These are phyloP conservation scores for Russula compacta DNA, from an alignment of 768 basidiomycete species.

Conservation along the genomic window DNA sequence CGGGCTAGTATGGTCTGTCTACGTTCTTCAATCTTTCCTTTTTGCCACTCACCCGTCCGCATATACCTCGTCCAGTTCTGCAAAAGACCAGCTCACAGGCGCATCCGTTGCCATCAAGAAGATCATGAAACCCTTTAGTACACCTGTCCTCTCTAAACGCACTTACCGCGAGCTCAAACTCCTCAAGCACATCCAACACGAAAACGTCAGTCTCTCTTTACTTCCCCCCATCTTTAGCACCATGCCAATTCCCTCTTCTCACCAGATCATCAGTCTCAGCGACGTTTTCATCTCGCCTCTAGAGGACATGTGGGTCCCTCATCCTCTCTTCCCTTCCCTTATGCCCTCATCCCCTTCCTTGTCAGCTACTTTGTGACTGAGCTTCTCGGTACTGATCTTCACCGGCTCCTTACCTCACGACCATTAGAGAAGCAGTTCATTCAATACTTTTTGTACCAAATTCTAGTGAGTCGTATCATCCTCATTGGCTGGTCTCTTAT, in stretches of 20 bases:
- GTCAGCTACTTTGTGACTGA: constrained; percentile 97
- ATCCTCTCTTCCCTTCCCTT: neutral
- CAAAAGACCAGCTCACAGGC: constrained; percentile 90
- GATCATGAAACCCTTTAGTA: constrained; percentile 99
- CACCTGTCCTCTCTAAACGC: constrained; percentile 94
- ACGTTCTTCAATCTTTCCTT: neutral
- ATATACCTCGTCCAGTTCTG: constrained; percentile 47
- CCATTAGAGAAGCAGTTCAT: constrained; percentile 99
- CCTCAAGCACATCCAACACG: constrained; percentile 96
- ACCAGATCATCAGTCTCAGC: constrained; percentile 92
- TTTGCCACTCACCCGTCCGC: too few relatives aligned
- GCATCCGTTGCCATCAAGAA: constrained; percentile 98
- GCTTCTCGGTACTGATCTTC: constrained; percentile 94
- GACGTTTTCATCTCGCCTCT: constrained; percentile 99
- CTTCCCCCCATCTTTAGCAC: neutral
- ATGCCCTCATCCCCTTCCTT: neutral
- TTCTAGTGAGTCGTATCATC: constrained; percentile 52
- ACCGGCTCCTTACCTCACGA: constrained; percentile 90
- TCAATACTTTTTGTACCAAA: constrained; percentile 99
- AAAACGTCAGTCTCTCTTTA: constrained; percentile 58
- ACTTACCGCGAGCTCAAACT: constrained; percentile 98
- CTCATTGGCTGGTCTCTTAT: neutral
- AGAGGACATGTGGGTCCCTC: constrained; percentile 74
- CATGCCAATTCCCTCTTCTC: neutral
- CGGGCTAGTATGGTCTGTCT: constrained; percentile 83